Evolutionary conservation across 78 protist genomes (phyloP).

Genomic region (Planoprotostelium fungivorum): DNA sequence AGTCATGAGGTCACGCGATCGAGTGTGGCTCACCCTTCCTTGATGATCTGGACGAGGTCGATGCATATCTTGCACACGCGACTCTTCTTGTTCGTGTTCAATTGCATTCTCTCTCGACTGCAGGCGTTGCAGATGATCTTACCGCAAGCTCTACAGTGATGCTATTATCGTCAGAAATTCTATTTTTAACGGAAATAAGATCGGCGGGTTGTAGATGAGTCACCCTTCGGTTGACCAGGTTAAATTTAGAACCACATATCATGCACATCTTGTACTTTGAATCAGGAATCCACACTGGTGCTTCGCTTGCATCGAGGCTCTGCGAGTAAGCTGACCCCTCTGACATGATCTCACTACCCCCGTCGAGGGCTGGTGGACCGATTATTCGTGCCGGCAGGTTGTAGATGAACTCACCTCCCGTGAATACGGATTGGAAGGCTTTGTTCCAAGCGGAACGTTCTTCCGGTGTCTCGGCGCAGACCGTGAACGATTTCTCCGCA

Average conservation of each 20-base stretch:
- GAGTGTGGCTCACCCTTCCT: no score
- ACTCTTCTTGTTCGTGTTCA: not conserved
- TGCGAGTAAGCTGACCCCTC: not conserved
- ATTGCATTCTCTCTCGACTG: not conserved
- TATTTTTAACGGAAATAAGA: not conserved
- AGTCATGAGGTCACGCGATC: no score
- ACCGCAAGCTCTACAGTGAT: not conserved
- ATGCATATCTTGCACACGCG: not conserved
- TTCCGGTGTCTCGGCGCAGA: not conserved
- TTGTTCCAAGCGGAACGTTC: not conserved
- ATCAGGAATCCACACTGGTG: not conserved
- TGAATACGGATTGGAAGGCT: not conserved
- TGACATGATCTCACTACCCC: not conserved
- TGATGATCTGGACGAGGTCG: not conserved
- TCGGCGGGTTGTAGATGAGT: not conserved
- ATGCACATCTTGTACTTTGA: not conserved
- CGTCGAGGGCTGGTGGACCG: not conserved
- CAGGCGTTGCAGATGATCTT: not conserved
- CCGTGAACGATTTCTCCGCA: not conserved
- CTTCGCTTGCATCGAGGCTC: not conserved
- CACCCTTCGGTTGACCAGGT: not conserved
- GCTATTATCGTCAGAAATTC: not conserved
- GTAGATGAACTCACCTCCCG: not conserved
- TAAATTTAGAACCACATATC: not conserved
- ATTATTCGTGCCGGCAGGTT: not conserved